Evolutionary conservation across 805 yeast species (phyloP).

Genomic region (Yarrowia osloensis): DNA sequence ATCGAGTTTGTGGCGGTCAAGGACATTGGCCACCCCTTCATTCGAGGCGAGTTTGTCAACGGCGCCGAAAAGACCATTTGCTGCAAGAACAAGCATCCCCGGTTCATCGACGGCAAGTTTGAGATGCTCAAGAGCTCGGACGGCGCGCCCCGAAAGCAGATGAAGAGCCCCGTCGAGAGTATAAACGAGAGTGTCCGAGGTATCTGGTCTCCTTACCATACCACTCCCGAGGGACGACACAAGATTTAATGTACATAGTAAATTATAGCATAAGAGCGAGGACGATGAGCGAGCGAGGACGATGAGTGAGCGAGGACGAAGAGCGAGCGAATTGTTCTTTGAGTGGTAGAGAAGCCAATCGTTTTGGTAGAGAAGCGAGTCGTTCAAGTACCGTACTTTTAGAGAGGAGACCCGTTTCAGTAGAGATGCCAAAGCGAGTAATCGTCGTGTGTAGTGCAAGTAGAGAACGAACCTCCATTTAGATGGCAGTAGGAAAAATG

Average conservation of each 20-base stretch:
- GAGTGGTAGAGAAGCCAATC: no score
- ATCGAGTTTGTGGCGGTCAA: conserved; percentile 71
- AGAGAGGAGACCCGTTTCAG: no score
- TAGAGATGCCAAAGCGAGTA: no score
- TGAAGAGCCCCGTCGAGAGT: conserved; percentile 78
- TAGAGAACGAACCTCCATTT: no score
- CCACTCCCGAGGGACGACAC: conserved; percentile 53
- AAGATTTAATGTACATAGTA: conserved; percentile 43
- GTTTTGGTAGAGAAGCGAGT: no score
- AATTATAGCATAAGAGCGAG: conserved; percentile 10
- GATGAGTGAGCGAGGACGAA: no score
- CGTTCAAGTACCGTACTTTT: no score
- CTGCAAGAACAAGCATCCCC: conserved; percentile 68
- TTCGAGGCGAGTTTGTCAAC: conserved; percentile 58
- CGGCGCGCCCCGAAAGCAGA: conserved; percentile 61
- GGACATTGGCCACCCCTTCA: conserved; percentile 80
- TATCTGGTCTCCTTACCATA: conserved; percentile 95
- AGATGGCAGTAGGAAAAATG: no score
- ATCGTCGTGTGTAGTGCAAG: no score
- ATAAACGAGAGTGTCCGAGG: conserved; percentile 87
- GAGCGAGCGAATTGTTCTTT: no score
- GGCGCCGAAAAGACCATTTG: conserved; percentile 63
- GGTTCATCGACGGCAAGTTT: conserved; percentile 65
- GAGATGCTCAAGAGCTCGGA: conserved; percentile 64
- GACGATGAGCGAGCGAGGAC: neutral